Conservation (phyloP, 176 grass and related monocot genomes). For the Aegilops sharonensis region DNA sequence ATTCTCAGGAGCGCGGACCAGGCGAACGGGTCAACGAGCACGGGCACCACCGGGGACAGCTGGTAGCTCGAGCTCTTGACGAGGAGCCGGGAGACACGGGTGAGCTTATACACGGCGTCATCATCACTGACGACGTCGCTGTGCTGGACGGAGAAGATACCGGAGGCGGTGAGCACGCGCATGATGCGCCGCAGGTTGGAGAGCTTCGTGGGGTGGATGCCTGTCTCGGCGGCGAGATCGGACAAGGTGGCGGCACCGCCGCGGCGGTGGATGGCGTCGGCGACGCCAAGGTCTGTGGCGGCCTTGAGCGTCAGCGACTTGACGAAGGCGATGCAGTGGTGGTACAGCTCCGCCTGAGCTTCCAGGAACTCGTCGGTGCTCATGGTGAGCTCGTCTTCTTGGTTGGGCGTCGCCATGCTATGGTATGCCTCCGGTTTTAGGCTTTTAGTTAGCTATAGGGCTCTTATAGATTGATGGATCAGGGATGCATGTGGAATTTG, state of each 20-base stretch:
- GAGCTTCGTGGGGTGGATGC: neutral
- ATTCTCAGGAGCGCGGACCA: neutral
- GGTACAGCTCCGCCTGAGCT: neutral
- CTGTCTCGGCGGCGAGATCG: neutral
- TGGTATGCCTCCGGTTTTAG: neutral
- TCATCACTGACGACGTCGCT: neutral
- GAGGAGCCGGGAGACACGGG: conserved; percentile 2
- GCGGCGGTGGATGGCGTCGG: neutral
- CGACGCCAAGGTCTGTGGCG: neutral
- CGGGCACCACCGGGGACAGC: neutral
- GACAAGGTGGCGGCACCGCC: neutral
- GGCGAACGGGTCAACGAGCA: neutral
- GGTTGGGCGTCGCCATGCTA: neutral
- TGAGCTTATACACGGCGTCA: neutral
- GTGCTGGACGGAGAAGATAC: neutral
- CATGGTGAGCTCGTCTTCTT: neutral
- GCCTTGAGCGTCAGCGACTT: neutral
- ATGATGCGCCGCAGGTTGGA: neutral
- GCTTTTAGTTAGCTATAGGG: too few species aligned
- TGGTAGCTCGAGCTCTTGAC: neutral
- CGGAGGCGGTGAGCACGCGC: neutral
- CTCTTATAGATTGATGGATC: too few species aligned
- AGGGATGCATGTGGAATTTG: too few species aligned
- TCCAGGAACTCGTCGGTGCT: neutral
- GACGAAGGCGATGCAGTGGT: neutral